Percentiles rank a stretch among this genome's conserved stretches.
These are phyloP conservation scores for Saturnispora kantuleensis DNA, from an alignment of 805 yeast species.

Conservation along the genomic window DNA sequence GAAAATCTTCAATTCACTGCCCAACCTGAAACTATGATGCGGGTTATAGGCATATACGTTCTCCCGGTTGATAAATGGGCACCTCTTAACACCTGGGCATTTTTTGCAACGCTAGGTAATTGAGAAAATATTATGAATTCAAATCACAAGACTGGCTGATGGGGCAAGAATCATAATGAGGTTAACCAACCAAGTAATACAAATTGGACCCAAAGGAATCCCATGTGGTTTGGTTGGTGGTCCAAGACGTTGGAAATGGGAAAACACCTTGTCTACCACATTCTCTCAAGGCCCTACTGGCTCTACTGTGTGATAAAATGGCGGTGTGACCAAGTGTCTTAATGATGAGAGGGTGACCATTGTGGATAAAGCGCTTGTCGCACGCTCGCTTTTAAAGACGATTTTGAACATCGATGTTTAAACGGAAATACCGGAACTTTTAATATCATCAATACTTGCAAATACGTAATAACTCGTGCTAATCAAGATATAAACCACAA, in stretches of 20 bases:
- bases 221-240: conserved; percentile 65
- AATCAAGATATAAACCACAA: conserved; percentile 62
- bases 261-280: conserved; percentile 74
- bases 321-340: conserved; percentile 81
- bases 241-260: conserved; percentile 65
- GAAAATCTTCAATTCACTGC: no score
- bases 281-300: conserved; percentile 71
- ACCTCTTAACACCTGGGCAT: no score
- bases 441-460: conserved; percentile 46
- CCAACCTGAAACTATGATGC: no score
- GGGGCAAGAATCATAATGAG: conserved; percentile 66
- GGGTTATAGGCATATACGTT: no score
- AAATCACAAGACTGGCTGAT: no score
- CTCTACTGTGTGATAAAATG: conserved; percentile 72
- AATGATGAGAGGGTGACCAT: conserved; percentile 74
- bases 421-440: conserved; percentile 57
- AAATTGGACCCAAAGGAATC: conserved; percentile 63
- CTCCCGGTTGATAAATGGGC: no score
- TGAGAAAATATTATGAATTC: no score
- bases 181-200: conserved; percentile 71
- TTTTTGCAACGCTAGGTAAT: no score
- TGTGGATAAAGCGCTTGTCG: conserved; percentile 59
- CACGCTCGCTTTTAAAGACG: conserved; percentile 53
- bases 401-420: conserved; percentile 61
- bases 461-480: conserved; percentile 78